Conservation (phyloP, 75 land plant genomes). For the Sequoia sempervirens region DNA sequence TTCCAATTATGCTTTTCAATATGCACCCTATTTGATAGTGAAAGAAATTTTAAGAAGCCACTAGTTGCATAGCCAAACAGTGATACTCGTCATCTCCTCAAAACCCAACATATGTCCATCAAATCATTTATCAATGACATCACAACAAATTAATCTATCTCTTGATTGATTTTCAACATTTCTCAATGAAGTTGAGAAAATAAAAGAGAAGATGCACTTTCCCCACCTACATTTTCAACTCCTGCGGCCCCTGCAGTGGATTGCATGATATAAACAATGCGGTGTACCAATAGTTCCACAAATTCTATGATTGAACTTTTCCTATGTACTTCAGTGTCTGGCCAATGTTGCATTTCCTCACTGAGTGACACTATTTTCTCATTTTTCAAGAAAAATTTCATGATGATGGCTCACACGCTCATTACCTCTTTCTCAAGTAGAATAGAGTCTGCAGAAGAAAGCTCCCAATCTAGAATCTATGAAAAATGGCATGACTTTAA, state of each 20-base stretch:
- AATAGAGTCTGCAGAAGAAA: conserved; percentile 26
- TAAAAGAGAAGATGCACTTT: conserved; percentile 47
- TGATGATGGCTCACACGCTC: conserved; percentile 34
- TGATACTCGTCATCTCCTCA: conserved; percentile 67
- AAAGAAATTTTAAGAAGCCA: conserved; percentile 81
- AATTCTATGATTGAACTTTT: neutral
- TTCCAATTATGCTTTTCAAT: conserved; percentile 2
- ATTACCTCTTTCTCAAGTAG: conserved; percentile 62
- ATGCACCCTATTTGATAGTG: conserved; percentile 42
- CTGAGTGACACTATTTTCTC: neutral
- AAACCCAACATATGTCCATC: conserved; percentile 77
- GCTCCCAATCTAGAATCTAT: conserved; percentile 46
- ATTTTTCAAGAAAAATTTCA: conserved; percentile 19
- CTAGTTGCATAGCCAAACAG: conserved; percentile 77
- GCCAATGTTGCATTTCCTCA: neutral
- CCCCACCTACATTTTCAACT: conserved; percentile 50
- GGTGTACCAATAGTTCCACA: conserved; percentile 43
- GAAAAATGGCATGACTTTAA: conserved; percentile 38
- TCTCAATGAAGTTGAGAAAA: conserved; percentile 56
- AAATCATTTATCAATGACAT: conserved; percentile 40
- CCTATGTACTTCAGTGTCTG: conserved; percentile 13
- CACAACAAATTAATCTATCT: conserved; percentile 20
- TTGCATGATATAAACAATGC: conserved; percentile 46
- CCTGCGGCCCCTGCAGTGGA: conserved; percentile 70
- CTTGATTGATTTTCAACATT: conserved; percentile 19